A percentile compares a stretch with the other conserved stretches of the same genome.
These are phyloP conservation scores for Dysphania ambrosioides DNA, from an alignment of 148 eudicot species.

Conservation along the genomic window DNA sequence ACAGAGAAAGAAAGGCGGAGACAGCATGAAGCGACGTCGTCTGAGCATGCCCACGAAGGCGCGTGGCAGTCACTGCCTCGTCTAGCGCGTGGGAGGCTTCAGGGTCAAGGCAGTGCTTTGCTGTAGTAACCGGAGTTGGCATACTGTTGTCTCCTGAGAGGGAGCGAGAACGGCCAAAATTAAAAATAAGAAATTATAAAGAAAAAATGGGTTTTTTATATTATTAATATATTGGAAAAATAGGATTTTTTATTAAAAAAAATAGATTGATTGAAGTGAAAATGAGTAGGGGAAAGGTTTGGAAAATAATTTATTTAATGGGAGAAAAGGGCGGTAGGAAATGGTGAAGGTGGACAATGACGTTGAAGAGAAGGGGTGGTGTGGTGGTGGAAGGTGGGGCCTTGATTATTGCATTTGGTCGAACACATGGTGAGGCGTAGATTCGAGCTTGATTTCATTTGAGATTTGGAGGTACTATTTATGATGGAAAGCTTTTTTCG, in stretches of 20 bases:
- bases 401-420: constrained; percentile 36
- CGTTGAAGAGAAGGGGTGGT: too few species aligned
- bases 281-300: constrained; percentile 6
- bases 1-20: constrained; percentile 50
- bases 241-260: too few species aligned
- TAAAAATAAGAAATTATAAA: neutral
- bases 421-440: constrained; percentile 41
- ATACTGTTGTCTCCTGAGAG: constrained; percentile 26
- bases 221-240: too few species aligned
- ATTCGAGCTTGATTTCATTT: constrained; percentile 2
- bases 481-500: neutral
- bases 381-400: constrained; percentile 18
- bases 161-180: constrained; percentile 11
- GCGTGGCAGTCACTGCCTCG: constrained; percentile 63
- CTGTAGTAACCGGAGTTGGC: constrained; percentile 74
- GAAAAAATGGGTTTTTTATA: too few species aligned
- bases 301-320: constrained; percentile 7
- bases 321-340: neutral
- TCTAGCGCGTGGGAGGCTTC: constrained; percentile 57
- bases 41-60: constrained; percentile 62
- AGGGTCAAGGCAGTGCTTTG: constrained; percentile 64
- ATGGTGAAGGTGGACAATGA: constrained; percentile 25
- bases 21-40: constrained; percentile 78
- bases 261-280: neutral
- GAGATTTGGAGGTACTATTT: constrained; percentile 9